Evolutionary conservation across 116 monocot species (phyloP), one percentile per base, ranked within the genome.

Genomic region (Phalaenopsis hybrid): DNA sequence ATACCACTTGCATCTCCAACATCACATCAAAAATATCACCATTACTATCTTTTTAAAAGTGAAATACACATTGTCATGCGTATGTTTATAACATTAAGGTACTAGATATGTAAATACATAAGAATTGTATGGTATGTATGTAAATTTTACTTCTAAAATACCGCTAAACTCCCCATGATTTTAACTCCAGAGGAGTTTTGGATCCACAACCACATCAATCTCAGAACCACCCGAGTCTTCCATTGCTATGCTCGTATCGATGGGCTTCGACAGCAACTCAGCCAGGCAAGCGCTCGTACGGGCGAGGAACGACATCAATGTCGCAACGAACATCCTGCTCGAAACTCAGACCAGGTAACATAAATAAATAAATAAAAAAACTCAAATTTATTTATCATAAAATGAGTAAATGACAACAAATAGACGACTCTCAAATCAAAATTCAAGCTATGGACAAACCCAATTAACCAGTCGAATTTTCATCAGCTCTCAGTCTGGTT

Each of bases 241-340:
- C 11, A 59, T 99, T 79, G 86, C 91, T 12, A 88, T 83, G 5
- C 51, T 99, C 23, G 92, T 99, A 1, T 90, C 98, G 1, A 99
- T 99, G 98, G 98, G 98, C 45, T 99, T 99, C 43, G 95, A 99
- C 79, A 85, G 85, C 33, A 85, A 85, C 63, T 88, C 92, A 72
- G 98, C 98, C 1, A 90, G 91, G 72, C 95, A 91, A 57, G 98
- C 98, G 50, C 93, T 99, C 34, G 4, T 87, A 59, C 88, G 81
- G 48, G 92, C 98, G 5, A 80, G 90, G 82, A 92, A 99, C 55
- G 98, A 99, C 81, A 85, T 99, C 78, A 92, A 90, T 78, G 81
- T 84, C 13, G 95, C 98, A 41, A 92, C 98, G 70, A 95, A 93
- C 81, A 91, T 95, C 78, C 92, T 99, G 41, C 91, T 99, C 20